Evolutionary conservation across 805 yeast genomes (phyloP).

Genomic region (Saturnispora besseyi): DNA sequence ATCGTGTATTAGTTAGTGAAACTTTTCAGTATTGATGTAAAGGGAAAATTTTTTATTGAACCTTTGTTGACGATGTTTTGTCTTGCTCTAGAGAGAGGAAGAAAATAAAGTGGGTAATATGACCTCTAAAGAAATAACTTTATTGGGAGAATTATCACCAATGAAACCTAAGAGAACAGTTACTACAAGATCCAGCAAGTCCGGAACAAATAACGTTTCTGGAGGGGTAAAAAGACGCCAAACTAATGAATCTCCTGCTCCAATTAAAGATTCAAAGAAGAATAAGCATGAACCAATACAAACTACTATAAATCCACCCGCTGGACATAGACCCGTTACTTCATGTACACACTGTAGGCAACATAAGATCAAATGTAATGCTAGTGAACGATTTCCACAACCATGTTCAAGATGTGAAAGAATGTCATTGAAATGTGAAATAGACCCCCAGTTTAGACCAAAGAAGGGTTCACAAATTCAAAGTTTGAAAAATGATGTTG

Average conservation of each 20-base stretch:
- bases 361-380: conserved; percentile 89
- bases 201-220: background rate
- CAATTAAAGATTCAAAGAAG: conserved; percentile 3
- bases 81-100: background rate
- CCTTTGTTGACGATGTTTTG: background rate
- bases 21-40: too few relatives aligned
- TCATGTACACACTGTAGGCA: conserved; percentile 93
- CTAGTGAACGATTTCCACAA: conserved; percentile 69
- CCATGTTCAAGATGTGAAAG: conserved; percentile 79
- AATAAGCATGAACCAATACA: background rate
- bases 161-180: conserved; percentile 3
- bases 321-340: conserved; percentile 79
- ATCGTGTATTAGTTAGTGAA: too few relatives aligned
- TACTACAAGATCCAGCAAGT: background rate
- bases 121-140: background rate
- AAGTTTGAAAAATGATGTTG: conserved; percentile 73
- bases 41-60: background rate
- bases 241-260: background rate
- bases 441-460: conserved; percentile 87
- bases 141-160: background rate
- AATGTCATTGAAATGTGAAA: conserved; percentile 73
- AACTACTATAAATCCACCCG: conserved; percentile 15
- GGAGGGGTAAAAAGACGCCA: background rate
- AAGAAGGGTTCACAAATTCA: conserved; percentile 88
- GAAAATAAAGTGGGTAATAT: background rate